These are phyloP conservation scores for Boletus reticulatus DNA, from an alignment of 768 basidiomycete species.

Conservation along the genomic window DNA sequence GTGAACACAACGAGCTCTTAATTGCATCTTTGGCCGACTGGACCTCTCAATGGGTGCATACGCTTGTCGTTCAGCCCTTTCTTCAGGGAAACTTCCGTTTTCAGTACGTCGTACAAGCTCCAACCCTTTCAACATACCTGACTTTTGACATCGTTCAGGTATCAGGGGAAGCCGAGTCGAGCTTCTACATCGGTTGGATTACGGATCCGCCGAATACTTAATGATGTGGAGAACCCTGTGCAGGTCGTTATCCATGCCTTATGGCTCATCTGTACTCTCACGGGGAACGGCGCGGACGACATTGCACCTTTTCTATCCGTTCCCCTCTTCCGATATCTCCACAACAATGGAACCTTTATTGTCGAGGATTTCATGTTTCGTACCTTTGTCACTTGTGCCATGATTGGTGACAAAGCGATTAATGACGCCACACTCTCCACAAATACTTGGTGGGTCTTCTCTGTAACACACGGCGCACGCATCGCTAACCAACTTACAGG, in stretches of 20 bases:
- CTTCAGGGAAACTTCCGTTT: constrained; percentile 14
- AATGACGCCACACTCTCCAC: constrained; percentile 31
- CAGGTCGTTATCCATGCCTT: constrained; percentile 30
- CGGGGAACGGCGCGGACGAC: constrained; percentile 9
- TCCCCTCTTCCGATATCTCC: constrained; percentile 30
- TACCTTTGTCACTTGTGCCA: constrained; percentile 33
- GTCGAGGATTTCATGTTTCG: constrained; percentile 36
- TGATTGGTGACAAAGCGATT: constrained; percentile 35
- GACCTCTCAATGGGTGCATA: constrained; percentile 27
- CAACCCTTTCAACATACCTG: neutral
- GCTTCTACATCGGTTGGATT: constrained; percentile 8
- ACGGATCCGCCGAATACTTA: constrained; percentile 23
- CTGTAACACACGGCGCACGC: neutral
- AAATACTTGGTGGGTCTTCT: constrained; percentile 29
- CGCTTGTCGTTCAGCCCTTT: constrained; percentile 23
- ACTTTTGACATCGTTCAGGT: constrained; percentile 11
- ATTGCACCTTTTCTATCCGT: constrained; percentile 26
- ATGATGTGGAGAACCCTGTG: constrained; percentile 24
- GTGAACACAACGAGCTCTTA: constrained; percentile 4
- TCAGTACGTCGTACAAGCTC: constrained; percentile 16
- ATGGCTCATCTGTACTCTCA: constrained; percentile 33
- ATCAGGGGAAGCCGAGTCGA: constrained; percentile 8
- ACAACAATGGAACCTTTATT: constrained; percentile 23
- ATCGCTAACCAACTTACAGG: constrained; percentile 18
- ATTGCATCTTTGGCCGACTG: constrained; percentile 20